These are phyloP conservation scores for Yamadazyma nakazawae DNA, from an alignment of 805 yeast genomes.

Conservation along the genomic window DNA sequence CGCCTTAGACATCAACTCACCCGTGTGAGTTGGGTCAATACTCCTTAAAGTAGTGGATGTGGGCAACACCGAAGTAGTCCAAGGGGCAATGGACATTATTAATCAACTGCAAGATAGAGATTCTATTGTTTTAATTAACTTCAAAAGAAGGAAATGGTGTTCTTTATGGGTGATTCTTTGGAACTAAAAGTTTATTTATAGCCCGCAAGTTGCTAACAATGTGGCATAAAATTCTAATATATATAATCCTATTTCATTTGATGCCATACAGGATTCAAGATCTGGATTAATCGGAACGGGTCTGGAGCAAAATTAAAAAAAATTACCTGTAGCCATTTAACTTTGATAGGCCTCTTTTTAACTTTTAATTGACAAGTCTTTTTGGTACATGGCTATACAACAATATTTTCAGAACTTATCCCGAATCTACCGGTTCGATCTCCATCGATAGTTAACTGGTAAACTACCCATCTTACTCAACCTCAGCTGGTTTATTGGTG, in stretches of 20 bases:
- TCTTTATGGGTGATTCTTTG: not conserved
- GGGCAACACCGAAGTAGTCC: slow-evolving; percentile 27
- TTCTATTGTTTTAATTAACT: not conserved
- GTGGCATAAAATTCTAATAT: not conserved
- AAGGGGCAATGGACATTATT: slow-evolving; percentile 8
- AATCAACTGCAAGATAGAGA: not conserved
- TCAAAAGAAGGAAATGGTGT: too few species aligned
- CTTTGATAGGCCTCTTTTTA: too few species aligned
- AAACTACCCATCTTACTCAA: too few species aligned
- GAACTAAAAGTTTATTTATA: not conserved
- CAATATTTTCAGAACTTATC: too few species aligned
- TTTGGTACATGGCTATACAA: too few species aligned
- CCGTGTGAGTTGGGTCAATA: slow-evolving; percentile 13
- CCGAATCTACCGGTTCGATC: too few species aligned
- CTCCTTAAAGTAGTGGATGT: slow-evolving; percentile 27
- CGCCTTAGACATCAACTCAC: slow-evolving; percentile 19
- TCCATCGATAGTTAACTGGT: too few species aligned
- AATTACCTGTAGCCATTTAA: not conserved
- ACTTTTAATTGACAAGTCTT: too few species aligned
- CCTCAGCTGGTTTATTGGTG: too few species aligned
- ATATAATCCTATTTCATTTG: not conserved
- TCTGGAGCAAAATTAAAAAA: too few species aligned
- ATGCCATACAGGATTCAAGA: not conserved
- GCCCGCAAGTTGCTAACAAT: not conserved
- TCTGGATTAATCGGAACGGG: not conserved